These are phyloP conservation scores for Rhazya stricta DNA, from an alignment of 257 asterid species.

Conservation along the genomic window DNA sequence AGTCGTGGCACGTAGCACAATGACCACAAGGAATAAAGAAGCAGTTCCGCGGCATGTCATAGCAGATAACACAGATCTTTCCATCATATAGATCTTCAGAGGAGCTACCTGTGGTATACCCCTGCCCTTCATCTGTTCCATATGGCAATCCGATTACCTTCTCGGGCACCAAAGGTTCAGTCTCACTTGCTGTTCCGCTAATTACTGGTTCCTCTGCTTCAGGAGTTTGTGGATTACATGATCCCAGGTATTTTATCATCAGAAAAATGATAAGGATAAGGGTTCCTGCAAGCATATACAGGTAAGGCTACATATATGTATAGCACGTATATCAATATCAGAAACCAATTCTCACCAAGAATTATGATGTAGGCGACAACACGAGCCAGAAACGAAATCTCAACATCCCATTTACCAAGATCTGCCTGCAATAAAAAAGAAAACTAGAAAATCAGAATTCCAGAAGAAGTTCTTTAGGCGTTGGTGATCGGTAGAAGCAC, in stretches of 20 bases:
- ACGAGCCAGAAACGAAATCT: constrained; percentile 5
- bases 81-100: constrained; percentile 26
- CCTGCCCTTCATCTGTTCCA: constrained; percentile 23
- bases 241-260: constrained; percentile 15
- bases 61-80: constrained; percentile 31
- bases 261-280: neutral
- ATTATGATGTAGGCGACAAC: constrained; percentile 3
- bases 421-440: constrained; percentile 18
- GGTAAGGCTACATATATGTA: neutral
- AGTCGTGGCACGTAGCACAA: constrained; percentile 26
- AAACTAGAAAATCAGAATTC: neutral
- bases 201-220: neutral
- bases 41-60: constrained; percentile 24
- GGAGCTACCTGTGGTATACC: constrained; percentile 13
- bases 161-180: constrained; percentile 14
- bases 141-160: constrained; percentile 16
- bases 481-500: neutral
- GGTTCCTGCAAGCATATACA: constrained; percentile 12
- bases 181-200: constrained; percentile 2
- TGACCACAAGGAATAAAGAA: constrained; percentile 40
- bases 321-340: neutral
- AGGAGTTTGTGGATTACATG: constrained; percentile 12
- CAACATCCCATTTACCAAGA: neutral
- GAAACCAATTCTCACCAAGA: constrained; percentile 15
- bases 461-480: neutral